These are phyloP conservation scores for Candida albicans DNA, from an alignment of 1,139 yeast genomes.

Conservation along the genomic window DNA sequence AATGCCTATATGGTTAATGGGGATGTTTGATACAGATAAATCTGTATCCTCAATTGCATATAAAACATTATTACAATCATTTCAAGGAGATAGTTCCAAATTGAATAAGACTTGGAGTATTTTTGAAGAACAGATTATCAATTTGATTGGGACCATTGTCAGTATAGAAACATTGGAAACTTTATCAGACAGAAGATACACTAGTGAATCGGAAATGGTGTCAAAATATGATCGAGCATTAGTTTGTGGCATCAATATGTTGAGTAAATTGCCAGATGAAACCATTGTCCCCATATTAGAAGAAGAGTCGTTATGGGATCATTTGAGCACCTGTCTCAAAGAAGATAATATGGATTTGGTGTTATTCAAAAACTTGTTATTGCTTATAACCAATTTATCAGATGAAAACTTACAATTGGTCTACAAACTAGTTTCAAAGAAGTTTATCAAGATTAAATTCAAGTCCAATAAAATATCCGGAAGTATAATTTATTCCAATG, in stretches of 20 bases:
- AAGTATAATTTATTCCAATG: constrained; percentile 40
- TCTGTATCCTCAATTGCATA: constrained; percentile 55
- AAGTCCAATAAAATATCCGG: constrained; percentile 18
- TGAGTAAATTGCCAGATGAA: constrained; percentile 36
- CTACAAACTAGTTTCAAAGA: constrained; percentile 14
- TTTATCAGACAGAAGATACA: constrained; percentile 73
- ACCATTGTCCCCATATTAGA: constrained; percentile 31
- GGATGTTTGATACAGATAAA: constrained; percentile 67
- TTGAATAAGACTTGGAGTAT: constrained; percentile 57
- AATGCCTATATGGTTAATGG: constrained; percentile 72
- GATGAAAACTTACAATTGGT: constrained; percentile 2
- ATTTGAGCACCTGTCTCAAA: constrained; percentile 27
- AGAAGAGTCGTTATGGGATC: constrained; percentile 47
- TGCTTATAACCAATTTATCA: constrained; percentile 25
- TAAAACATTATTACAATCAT: constrained; percentile 49
- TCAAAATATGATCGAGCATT: constrained; percentile 66
- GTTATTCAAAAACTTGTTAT: constrained; percentile 47
- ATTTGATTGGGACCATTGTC: constrained; percentile 53
- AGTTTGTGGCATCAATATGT: constrained; percentile 51
- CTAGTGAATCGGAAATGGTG: constrained; percentile 63
- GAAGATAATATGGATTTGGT: constrained; percentile 39
- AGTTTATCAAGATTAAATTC: constrained; percentile 52
- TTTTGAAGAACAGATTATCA: constrained; percentile 56
- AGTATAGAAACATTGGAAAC: constrained; percentile 59
- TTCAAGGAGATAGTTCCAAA: constrained; percentile 58